Conservation (phyloP, 2,329 filamentous ascomycete genomes). For the Hypoxylon sp. region DNA sequence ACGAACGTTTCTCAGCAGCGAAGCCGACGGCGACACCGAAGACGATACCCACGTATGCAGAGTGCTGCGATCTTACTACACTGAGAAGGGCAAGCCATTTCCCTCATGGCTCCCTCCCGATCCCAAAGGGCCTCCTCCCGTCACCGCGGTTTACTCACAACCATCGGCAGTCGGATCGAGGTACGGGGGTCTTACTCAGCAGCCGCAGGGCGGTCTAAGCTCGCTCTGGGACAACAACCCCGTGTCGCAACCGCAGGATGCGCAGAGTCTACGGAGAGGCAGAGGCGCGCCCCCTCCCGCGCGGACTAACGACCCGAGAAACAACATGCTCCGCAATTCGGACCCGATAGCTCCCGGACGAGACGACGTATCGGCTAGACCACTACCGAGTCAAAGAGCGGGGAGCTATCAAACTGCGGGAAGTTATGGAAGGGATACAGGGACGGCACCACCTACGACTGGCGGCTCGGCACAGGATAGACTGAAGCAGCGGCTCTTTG, state of each 20-base stretch:
- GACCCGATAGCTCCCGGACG: slow-evolving; percentile 53
- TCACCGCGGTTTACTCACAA: slow-evolving; percentile 68
- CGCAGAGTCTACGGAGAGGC: slow-evolving; percentile 63
- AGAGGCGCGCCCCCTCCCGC: slow-evolving; percentile 56
- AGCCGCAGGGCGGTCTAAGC: slow-evolving; percentile 60
- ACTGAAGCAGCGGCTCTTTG: slow-evolving; percentile 84
- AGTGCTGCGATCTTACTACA: slow-evolving; percentile 92
- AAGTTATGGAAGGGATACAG: slow-evolving; percentile 51
- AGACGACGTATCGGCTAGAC: slow-evolving; percentile 64
- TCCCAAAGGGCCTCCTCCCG: slow-evolving; percentile 78
- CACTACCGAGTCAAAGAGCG: slow-evolving; percentile 79
- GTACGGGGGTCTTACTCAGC: slow-evolving; percentile 64
- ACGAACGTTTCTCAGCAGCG: slow-evolving; percentile 77
- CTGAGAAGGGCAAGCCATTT: slow-evolving; percentile 84
- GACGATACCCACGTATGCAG: slow-evolving; percentile 97
- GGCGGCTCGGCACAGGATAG: slow-evolving; percentile 81
- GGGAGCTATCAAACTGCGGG: slow-evolving; percentile 78
- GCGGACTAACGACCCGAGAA: slow-evolving; percentile 51
- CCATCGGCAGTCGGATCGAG: slow-evolving; percentile 65
- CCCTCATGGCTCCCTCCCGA: slow-evolving; percentile 92
- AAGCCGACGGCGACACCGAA: slow-evolving; percentile 80
- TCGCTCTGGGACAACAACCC: slow-evolving; percentile 71
- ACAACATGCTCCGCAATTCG: slow-evolving; percentile 56
- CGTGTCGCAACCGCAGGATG: slow-evolving; percentile 55
- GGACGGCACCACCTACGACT: slow-evolving; percentile 56